Evolutionary conservation across 768 basidiomycete species (phyloP), one percentile per base, ranked within the genome.

Genomic region (Macrolepiota albuminosa): DNA sequence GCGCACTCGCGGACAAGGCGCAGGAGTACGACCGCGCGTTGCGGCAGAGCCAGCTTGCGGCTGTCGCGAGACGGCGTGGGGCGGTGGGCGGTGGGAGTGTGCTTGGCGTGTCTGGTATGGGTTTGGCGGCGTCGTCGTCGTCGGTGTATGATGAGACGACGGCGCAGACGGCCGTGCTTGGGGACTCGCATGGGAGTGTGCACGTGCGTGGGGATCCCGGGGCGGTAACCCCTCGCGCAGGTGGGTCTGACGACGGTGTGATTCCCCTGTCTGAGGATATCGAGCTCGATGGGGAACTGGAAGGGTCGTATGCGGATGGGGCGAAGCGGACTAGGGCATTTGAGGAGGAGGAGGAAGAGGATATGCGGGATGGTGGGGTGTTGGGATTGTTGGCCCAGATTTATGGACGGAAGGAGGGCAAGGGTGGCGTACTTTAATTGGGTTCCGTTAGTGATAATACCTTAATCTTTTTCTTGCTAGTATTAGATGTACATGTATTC

Each of bases 331-430:
- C 75, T 52, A 72, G 73, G 46, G 70, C 72, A 53, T 75, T 61
- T 53, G 65, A 58, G 50, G 81, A 81, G 10, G 75, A 84, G 16
- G 80, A 87, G 48, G 85, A 85, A 11, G 89, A 87, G 5, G 87
- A 88, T 29, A 67, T 89, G 62, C 84, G 84, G 67, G 92, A 95
- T 72, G 91, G 84, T 0, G 94, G 95, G 18, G 87, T 97, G 63
- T 74, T 96, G 62, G 92, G 91, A 24, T 68, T 97, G 63, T 70
- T 97, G 66, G 88, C 91, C 46, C 88, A 95, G 76, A 95, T 97
- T 54, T 93, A 95, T 72, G 85, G 82, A 49, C 77, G 81, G 65
- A 78, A 76, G 61, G 83, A 84, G 50, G 80, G 78, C 58, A 78
- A 79, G 57, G 73, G 76, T 6, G 75, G 80, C 48, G 76, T 80